Conservation (phyloP, 371 early-diverging fungal genomes). For the Paraphysoderma sedebokerense region DNA sequence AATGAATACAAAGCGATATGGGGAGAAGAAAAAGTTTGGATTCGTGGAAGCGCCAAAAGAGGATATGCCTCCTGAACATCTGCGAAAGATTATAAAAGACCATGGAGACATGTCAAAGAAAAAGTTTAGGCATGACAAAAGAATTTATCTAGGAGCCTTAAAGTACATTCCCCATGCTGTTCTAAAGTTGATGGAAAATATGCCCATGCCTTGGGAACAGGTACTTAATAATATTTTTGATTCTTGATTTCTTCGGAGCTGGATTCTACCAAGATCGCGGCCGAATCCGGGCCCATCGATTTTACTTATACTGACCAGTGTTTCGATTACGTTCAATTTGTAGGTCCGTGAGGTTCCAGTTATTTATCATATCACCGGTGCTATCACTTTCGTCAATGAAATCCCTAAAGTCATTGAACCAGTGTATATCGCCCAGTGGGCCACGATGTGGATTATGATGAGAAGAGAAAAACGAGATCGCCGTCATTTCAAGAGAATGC, state of each 20-base stretch:
- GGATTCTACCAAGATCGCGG: no score
- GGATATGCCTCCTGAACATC: slow-evolving; percentile 95
- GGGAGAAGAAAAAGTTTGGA: slow-evolving; percentile 16
- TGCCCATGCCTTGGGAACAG: slow-evolving; percentile 99
- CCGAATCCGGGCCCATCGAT: background rate
- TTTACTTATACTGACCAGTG: background rate
- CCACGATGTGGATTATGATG: slow-evolving; percentile 98
- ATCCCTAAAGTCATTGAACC: slow-evolving; percentile 92
- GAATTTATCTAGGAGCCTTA: slow-evolving; percentile 90
- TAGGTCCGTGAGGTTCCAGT: slow-evolving; percentile 83
- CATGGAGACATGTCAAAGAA: slow-evolving; percentile 97
- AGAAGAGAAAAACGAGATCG: slow-evolving; percentile 94
- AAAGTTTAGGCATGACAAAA: slow-evolving; percentile 90
- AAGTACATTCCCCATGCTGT: slow-evolving; percentile 98
- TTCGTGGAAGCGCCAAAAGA: slow-evolving; percentile 41
- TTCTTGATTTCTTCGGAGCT: background rate
- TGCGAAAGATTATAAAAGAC: slow-evolving; percentile 90
- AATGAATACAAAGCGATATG: slow-evolving; percentile 3
- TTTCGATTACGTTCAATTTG: background rate
- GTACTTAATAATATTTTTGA: slow-evolving; percentile 9
- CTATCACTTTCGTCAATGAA: slow-evolving; percentile 95
- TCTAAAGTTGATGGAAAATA: slow-evolving; percentile 89
- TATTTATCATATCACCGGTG: slow-evolving; percentile 95
- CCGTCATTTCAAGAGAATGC: slow-evolving; percentile 96
- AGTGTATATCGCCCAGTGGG: slow-evolving; percentile 91